Evolutionary conservation across 1,284 basidiomycete species (phyloP).

Genomic region (Moesziomyces sp.): DNA sequence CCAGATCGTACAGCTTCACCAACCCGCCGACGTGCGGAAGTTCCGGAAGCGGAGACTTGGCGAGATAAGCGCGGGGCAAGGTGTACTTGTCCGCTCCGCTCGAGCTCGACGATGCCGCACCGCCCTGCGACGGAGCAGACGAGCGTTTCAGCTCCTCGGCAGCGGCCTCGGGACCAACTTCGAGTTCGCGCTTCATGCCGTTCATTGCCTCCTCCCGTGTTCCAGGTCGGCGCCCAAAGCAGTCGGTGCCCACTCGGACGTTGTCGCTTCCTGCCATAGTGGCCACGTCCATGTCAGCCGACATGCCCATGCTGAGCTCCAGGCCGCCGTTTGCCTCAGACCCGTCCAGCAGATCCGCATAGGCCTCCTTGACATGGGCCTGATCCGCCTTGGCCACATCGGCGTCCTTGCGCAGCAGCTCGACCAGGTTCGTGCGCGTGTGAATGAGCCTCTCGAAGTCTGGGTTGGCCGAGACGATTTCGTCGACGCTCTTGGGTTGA

Average conservation of each 20-base stretch:
- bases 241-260: conserved; percentile 89
- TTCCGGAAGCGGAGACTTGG: conserved; percentile 40
- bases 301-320: conserved; percentile 97
- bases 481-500: conserved; percentile 74
- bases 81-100: not conserved
- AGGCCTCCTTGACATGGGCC: conserved; percentile 31
- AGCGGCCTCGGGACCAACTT: conserved; percentile 41
- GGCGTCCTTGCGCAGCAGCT: conserved; percentile 57
- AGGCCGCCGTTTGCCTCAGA: conserved; percentile 72
- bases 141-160: conserved; percentile 16
- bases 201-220: conserved; percentile 58
- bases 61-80: conserved; percentile 21
- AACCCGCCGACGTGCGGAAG: conserved; percentile 31
- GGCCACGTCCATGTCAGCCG: conserved; percentile 89
- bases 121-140: not conserved
- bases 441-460: conserved; percentile 82
- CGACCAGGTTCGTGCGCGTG: conserved; percentile 75
- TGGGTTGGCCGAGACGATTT: conserved; percentile 75
- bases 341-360: conserved; percentile 40
- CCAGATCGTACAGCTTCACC: conserved; percentile 58
- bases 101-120: not conserved
- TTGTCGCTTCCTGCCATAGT: conserved; percentile 84
- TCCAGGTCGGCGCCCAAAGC: conserved; percentile 76
- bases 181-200: conserved; percentile 57
- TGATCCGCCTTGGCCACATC: conserved; percentile 22